A percentile compares a stretch with the other conserved stretches of the same genome.
phyloP scores from a whole-genome alignment of 257 asterid genomes.

The Petunia axillaris region DNA sequence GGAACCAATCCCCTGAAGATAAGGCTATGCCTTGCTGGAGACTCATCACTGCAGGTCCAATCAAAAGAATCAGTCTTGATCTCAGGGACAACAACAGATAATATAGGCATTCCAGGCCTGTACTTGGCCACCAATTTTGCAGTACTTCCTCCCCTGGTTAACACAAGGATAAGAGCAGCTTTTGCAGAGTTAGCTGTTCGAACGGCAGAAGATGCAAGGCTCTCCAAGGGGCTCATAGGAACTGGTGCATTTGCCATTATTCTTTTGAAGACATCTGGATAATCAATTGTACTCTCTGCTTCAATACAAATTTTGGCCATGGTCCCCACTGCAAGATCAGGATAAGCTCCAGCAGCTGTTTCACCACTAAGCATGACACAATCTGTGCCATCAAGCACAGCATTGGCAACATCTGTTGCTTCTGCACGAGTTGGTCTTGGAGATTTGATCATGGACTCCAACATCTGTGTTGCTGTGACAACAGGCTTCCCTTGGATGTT shows the following conservation, averaged over 20 bases:
- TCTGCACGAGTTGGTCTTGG: slow-evolving; percentile 94
- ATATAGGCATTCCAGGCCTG: slow-evolving; percentile 81
- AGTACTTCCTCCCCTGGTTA: slow-evolving; percentile 85
- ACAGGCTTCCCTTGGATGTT: slow-evolving; percentile 93
- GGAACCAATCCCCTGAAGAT: slow-evolving; percentile 83
- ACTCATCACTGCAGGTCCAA: slow-evolving; percentile 86
- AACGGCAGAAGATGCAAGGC: slow-evolving; percentile 85
- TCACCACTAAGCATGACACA: slow-evolving; percentile 95
- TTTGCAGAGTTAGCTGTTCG: slow-evolving; percentile 76
- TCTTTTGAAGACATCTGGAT: slow-evolving; percentile 70
- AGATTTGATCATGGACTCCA: slow-evolving; percentile 91
- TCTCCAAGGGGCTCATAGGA: slow-evolving; percentile 86
- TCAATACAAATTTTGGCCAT: slow-evolving; percentile 87
- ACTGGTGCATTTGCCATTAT: slow-evolving; percentile 77
- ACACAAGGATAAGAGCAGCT: slow-evolving; percentile 72
- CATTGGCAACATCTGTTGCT: slow-evolving; percentile 92
- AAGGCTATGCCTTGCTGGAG: slow-evolving; percentile 87
- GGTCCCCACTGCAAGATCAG: slow-evolving; percentile 83
- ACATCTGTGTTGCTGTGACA: slow-evolving; percentile 92
- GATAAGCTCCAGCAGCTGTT: slow-evolving; percentile 95
- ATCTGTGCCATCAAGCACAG: slow-evolving; percentile 90
- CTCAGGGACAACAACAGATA: slow-evolving; percentile 85
- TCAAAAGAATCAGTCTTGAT: slow-evolving; percentile 78
- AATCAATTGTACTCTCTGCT: slow-evolving; percentile 82
- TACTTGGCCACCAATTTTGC: slow-evolving; percentile 87